phyloP scores from a whole-genome alignment of 306 rosid species.

The Clitoria ternatea region DNA sequence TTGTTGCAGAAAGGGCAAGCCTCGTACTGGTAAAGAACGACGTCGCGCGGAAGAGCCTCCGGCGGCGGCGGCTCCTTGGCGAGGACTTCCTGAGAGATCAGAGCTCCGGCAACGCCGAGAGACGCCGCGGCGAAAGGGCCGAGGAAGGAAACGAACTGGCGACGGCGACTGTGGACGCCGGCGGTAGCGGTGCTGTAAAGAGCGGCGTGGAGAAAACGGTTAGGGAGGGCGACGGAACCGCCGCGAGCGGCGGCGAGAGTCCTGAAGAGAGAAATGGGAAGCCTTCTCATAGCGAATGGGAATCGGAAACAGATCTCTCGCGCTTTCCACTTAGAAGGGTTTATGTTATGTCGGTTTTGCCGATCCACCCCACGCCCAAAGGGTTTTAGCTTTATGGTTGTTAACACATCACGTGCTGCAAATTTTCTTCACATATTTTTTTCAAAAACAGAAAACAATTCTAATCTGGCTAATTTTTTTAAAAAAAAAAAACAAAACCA shows the following conservation, averaged over 20 bases:
- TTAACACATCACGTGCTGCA: background rate
- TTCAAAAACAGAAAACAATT: no score
- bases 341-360: conserved; percentile 20
- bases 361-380: background rate
- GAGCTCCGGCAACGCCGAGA: conserved; percentile 55
- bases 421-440: background rate
- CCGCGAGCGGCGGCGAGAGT: conserved; percentile 50
- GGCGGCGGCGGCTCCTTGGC: conserved; percentile 75
- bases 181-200: conserved; percentile 39
- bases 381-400: conserved; percentile 12
- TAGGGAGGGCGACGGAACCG: conserved; percentile 22
- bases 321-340: background rate
- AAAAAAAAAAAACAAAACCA: no score
- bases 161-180: conserved; percentile 18
- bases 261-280: conserved; percentile 47
- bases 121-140: conserved; percentile 32
- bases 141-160: conserved; percentile 41
- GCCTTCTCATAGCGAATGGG: conserved; percentile 63
- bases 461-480: no score
- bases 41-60: conserved; percentile 57
- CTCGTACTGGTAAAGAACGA: conserved; percentile 87
- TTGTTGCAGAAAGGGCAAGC: conserved; percentile 96
- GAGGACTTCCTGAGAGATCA: conserved; percentile 47
- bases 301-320: background rate
- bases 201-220: conserved; percentile 51